A percentile compares a stretch with the other conserved stretches of the same genome.
Conservation (phyloP, 2,329 filamentous ascomycete genomes). For the Aspergillus uvarum region DNA sequence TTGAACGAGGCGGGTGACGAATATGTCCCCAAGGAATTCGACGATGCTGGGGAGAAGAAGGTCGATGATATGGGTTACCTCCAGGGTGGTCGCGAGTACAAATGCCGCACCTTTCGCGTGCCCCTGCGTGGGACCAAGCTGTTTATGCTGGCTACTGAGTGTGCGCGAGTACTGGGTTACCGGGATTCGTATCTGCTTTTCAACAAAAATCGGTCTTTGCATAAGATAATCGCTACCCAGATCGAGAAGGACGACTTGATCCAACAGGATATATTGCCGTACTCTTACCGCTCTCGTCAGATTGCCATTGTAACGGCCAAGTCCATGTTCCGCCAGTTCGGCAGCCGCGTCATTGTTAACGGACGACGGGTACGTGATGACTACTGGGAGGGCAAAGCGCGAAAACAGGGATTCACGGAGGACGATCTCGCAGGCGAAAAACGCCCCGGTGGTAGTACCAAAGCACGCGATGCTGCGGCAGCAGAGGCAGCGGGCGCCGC, state of each 20-base stretch:
- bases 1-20: constrained; percentile 86
- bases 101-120: constrained; percentile 89
- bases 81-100: constrained; percentile 79
- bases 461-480: constrained; percentile 77
- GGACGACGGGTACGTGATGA: constrained; percentile 92
- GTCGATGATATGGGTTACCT: constrained; percentile 80
- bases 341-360: constrained; percentile 86
- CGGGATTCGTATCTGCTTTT: constrained; percentile 97
- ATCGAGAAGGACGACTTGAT: constrained; percentile 96
- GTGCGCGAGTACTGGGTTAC: constrained; percentile 88
- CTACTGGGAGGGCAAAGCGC: constrained; percentile 97
- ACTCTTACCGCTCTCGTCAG: constrained; percentile 96
- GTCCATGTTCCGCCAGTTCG: constrained; percentile 99
- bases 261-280: constrained; percentile 89
- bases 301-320: constrained; percentile 97
- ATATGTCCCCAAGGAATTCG: constrained; percentile 89
- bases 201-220: constrained; percentile 96
- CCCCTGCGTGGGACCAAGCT: constrained; percentile 88
- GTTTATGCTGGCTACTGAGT: constrained; percentile 98
- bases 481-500: constrained; percentile 64
- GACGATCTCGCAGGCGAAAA: constrained; percentile 95
- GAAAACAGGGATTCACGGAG: constrained; percentile 97
- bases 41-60: constrained; percentile 93
- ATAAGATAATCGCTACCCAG: constrained; percentile 96
- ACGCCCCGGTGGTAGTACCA: constrained; percentile 85